Conservation (phyloP, 2,329 filamentous ascomycete genomes). For the Capronia coronata region DNA sequence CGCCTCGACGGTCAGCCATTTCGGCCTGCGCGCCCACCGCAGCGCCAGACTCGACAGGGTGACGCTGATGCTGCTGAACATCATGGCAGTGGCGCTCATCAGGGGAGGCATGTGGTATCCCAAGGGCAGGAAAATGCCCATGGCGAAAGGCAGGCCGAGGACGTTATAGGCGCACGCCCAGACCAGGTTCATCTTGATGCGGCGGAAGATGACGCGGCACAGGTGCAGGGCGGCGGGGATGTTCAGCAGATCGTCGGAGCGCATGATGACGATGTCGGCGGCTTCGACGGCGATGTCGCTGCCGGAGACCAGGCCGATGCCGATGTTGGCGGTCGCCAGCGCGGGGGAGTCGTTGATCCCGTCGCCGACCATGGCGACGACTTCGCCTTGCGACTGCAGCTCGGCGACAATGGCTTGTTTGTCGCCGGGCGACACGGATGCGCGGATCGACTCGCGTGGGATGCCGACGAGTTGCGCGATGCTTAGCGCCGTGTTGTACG, state of each 20-base stretch:
- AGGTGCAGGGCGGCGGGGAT: conserved; percentile 83
- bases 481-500: conserved; percentile 71
- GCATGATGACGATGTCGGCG: conserved; percentile 93
- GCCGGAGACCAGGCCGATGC: conserved; percentile 85
- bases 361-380: conserved; percentile 95
- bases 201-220: conserved; percentile 73
- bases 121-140: conserved; percentile 90
- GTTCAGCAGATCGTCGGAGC: conserved; percentile 80
- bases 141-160: conserved; percentile 86
- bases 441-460: conserved; percentile 64
- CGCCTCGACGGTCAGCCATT: conserved; percentile 72
- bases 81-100: conserved; percentile 89
- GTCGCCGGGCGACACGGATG: conserved; percentile 82
- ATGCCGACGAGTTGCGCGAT: conserved; percentile 83
- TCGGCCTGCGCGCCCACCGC: conserved; percentile 76
- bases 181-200: conserved; percentile 87
- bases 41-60: conserved; percentile 76
- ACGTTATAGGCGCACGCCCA: conserved; percentile 94
- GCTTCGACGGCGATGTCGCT: conserved; percentile 98
- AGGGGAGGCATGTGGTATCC: conserved; percentile 77
- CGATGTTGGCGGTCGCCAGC: conserved; percentile 83
- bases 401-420: conserved; percentile 79
- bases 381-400: conserved; percentile 66
- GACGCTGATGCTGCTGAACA: conserved; percentile 86
- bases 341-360: conserved; percentile 98